Evolutionary conservation across 2,329 filamentous ascomycete species (phyloP).

Genomic region (Aspergillus brunneoviolaceus): DNA sequence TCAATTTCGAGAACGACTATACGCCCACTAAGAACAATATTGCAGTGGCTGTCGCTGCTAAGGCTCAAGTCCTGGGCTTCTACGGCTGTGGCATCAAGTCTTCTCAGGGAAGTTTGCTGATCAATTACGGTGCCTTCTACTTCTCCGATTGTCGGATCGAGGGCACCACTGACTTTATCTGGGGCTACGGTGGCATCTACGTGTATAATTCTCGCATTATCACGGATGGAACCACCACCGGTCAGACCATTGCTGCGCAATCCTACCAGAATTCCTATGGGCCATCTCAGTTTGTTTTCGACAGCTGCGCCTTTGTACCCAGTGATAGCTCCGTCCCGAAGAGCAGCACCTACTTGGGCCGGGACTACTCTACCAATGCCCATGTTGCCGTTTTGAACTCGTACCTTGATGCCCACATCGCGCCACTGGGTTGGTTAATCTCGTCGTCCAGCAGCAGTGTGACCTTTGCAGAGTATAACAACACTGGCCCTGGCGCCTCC

Average conservation of each 20-base stretch:
- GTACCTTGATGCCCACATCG: neutral
- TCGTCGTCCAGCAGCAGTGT: neutral
- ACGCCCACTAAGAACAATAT: neutral
- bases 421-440: neutral
- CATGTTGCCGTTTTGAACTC: neutral
- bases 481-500: neutral
- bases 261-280: neutral
- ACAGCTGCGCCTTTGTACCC: neutral
- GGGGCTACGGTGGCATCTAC: constrained; percentile 1
- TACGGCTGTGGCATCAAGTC: constrained; percentile 2
- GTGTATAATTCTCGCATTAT: constrained; percentile 1
- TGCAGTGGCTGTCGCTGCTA: neutral
- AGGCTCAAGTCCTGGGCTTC: neutral
- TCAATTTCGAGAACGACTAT: neutral
- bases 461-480: neutral
- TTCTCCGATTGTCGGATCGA: constrained; percentile 2
- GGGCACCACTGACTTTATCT: constrained; percentile 2
- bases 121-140: constrained; percentile 1
- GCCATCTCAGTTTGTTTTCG: neutral
- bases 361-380: neutral
- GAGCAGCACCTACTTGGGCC: neutral
- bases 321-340: neutral
- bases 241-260: neutral
- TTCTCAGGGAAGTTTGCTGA: constrained; percentile 1
- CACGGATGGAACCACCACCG: neutral